Conservation (phyloP, 2,329 filamentous ascomycete species). For the Pseudogymnoascus sp. region DNA sequence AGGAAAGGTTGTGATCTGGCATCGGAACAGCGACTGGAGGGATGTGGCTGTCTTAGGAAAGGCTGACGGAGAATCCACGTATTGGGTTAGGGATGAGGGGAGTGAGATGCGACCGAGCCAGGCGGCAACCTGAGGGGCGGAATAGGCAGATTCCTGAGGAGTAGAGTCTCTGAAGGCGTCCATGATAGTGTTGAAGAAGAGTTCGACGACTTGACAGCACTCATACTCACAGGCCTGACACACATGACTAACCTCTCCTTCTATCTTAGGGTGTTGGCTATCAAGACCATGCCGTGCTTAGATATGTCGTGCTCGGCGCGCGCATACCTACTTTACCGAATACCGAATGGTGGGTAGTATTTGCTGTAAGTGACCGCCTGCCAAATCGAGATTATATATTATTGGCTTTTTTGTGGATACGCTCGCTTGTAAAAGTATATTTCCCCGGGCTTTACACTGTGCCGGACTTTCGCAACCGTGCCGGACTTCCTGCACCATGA, state of each 20-base stretch:
- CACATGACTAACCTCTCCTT: not conserved
- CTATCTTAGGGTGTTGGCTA: not conserved
- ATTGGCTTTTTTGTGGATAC: not conserved
- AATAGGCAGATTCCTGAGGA: not conserved
- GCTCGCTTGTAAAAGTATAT: not conserved
- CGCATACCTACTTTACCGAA: not conserved
- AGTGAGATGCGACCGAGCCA: not conserved
- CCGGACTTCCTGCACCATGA: not conserved
- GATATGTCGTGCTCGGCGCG: not conserved
- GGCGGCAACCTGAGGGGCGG: not conserved
- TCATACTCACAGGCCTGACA: not conserved
- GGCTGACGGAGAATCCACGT: not conserved
- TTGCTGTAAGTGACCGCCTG: not conserved
- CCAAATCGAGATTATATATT: not conserved
- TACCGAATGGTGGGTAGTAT: not conserved
- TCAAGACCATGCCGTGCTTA: not conserved
- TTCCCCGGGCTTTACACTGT: not conserved
- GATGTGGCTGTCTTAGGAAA: not conserved
- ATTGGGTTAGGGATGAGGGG: not conserved
- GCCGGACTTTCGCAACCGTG: not conserved
- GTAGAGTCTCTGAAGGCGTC: not conserved
- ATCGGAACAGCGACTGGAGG: not conserved
- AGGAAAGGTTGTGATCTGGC: not conserved
- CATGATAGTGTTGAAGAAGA: not conserved
- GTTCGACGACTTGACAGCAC: not conserved